Conservation (phyloP, 2,329 filamentous ascomycete species). For the Diplodia seriata region DNA sequence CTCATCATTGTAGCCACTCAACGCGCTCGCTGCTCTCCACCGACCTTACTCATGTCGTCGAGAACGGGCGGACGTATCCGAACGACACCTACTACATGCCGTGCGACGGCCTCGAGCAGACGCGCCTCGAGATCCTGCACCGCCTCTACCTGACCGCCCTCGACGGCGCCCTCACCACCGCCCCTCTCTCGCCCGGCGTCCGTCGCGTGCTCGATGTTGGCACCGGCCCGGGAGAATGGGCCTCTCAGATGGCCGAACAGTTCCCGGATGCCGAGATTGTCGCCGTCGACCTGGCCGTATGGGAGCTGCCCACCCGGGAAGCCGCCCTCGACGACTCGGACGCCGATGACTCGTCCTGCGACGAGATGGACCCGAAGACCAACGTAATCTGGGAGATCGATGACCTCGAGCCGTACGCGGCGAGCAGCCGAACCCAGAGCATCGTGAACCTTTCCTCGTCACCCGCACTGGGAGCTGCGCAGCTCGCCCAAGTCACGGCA, state of each 20-base stretch:
- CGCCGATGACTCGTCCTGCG: constrained; percentile 42
- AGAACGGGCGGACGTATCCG: constrained; percentile 68
- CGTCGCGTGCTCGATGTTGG: constrained; percentile 52
- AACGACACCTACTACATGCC: constrained; percentile 70
- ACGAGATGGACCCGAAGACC: constrained; percentile 34
- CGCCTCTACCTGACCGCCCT: constrained; percentile 63
- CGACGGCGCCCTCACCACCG: constrained; percentile 47
- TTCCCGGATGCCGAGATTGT: constrained; percentile 57
- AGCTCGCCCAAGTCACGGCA: not conserved
- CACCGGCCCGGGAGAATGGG: constrained; percentile 60
- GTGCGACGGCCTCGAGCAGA: constrained; percentile 70
- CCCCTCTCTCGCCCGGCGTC: constrained; percentile 39
- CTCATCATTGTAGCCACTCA: constrained; percentile 37
- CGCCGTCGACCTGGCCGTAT: constrained; percentile 57
- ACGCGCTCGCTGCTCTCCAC: constrained; percentile 51
- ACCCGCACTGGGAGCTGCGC: not conserved
- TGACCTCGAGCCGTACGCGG: constrained; percentile 46
- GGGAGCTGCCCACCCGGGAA: constrained; percentile 54
- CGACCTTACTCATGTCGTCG: constrained; percentile 63
- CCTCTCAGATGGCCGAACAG: constrained; percentile 53
- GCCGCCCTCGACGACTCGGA: not conserved
- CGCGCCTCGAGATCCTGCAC: constrained; percentile 66
- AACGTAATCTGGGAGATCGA: constrained; percentile 47
- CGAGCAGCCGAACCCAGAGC: not conserved
- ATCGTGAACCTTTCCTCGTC: not conserved